Evolutionary conservation across 1,284 basidiomycete species (phyloP).

Genomic region (Phellinidium pouzarii): DNA sequence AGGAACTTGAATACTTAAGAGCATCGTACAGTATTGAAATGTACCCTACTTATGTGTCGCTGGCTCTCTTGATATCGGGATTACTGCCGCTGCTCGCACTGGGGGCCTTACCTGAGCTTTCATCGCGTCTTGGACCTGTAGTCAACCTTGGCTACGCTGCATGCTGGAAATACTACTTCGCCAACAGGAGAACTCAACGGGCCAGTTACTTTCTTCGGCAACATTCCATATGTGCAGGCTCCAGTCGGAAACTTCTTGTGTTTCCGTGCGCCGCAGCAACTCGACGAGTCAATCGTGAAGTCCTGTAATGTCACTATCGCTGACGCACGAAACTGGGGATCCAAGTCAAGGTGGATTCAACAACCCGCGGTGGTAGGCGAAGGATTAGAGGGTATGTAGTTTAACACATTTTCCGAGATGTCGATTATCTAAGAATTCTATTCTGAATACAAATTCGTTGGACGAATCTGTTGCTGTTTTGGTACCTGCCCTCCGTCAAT

Average conservation of each 20-base stretch:
- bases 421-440: background rate
- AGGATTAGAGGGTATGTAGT: constrained; percentile 33
- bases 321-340: constrained; percentile 38
- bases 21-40: no score
- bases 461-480: no score
- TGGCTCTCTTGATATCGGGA: background rate
- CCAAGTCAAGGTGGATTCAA: constrained; percentile 38
- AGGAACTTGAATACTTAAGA: no score
- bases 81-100: background rate
- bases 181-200: constrained; percentile 31
- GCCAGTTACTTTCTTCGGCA: constrained; percentile 39
- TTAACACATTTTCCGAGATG: background rate
- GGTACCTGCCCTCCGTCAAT: no score
- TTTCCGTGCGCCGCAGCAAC: constrained; percentile 41
- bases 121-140: constrained; percentile 28
- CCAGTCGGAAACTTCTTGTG: constrained; percentile 46
- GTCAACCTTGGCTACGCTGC: constrained; percentile 46
- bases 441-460: constrained; percentile 35
- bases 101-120: constrained; percentile 1
- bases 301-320: constrained; percentile 22
- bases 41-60: no score
- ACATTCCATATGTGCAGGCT: constrained; percentile 49
- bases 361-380: constrained; percentile 36
- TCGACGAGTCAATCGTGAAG: constrained; percentile 32
- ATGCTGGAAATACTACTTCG: constrained; percentile 35